phyloP scores from a whole-genome alignment of 495 filamentous ascomycete genomes.

The Aspergillus wentii region DNA sequence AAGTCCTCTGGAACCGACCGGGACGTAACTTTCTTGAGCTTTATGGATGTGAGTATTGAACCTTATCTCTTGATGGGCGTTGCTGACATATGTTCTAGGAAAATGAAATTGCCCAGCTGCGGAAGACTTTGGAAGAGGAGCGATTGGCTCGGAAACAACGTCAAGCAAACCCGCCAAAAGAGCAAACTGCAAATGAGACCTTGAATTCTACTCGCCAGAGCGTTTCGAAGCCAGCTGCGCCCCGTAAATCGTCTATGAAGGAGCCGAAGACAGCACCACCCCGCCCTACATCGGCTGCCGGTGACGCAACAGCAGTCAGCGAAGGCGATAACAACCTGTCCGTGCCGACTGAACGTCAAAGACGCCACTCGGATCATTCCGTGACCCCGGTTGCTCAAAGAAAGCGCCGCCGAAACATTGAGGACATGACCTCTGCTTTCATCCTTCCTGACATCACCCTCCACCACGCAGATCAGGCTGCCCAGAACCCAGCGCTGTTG shows the following conservation, averaged over 20 bases:
- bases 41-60: conserved; percentile 38
- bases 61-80: neutral
- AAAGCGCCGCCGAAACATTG: conserved; percentile 30
- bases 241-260: conserved; percentile 46
- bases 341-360: conserved; percentile 30
- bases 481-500: conserved; percentile 28
- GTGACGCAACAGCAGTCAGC: conserved; percentile 28
- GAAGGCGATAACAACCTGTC: conserved; percentile 28
- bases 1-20: conserved; percentile 22
- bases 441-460: conserved; percentile 66
- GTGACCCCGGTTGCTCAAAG: conserved; percentile 18
- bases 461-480: conserved; percentile 28
- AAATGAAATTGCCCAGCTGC: conserved; percentile 42
- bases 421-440: conserved; percentile 80
- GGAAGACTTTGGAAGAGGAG: conserved; percentile 47
- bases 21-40: conserved; percentile 42
- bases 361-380: conserved; percentile 45
- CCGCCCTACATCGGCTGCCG: conserved; percentile 34
- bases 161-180: conserved; percentile 24
- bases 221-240: conserved; percentile 25
- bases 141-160: conserved; percentile 42
- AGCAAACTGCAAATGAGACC: conserved; percentile 26
- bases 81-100: conserved; percentile 19
- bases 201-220: conserved; percentile 34
- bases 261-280: conserved; percentile 24